Conservation (phyloP, 1,139 yeast genomes). For the Candida sanyaensis region DNA sequence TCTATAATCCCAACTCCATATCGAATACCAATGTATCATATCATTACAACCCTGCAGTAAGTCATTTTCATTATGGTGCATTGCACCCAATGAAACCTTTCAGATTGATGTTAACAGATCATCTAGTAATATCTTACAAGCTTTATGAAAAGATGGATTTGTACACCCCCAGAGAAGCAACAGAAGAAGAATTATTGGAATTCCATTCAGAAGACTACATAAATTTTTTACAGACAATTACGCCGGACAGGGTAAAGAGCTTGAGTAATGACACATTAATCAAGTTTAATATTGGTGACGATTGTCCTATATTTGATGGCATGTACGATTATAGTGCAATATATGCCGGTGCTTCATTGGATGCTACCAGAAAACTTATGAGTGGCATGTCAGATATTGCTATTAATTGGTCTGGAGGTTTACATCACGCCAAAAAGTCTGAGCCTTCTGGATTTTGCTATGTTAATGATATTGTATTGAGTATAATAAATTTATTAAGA, state of each 20-base stretch:
- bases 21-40: slow-evolving; percentile 66
- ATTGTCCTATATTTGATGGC: slow-evolving; percentile 97
- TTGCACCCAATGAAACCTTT: slow-evolving; percentile 99
- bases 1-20: slow-evolving; percentile 48
- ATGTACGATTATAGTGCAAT: slow-evolving; percentile 83
- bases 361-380: slow-evolving; percentile 84
- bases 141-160: slow-evolving; percentile 89
- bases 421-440: slow-evolving; percentile 93
- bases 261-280: slow-evolving; percentile 57
- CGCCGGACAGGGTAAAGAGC: slow-evolving; percentile 75
- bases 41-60: slow-evolving; percentile 83
- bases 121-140: slow-evolving; percentile 81
- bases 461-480: slow-evolving; percentile 89
- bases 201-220: slow-evolving; percentile 91
- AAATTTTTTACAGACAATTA: slow-evolving; percentile 72
- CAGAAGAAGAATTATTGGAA: slow-evolving; percentile 70
- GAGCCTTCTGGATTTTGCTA: slow-evolving; percentile 97
- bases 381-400: slow-evolving; percentile 92
- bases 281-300: slow-evolving; percentile 93
- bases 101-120: slow-evolving; percentile 90
- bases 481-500: slow-evolving; percentile 78
- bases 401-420: slow-evolving; percentile 95
- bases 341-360: slow-evolving; percentile 91
- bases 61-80: slow-evolving; percentile 85
- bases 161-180: slow-evolving; percentile 80